Conservation (phyloP, 2,329 filamentous ascomycete species). For the Talaromyces pinophilus region DNA sequence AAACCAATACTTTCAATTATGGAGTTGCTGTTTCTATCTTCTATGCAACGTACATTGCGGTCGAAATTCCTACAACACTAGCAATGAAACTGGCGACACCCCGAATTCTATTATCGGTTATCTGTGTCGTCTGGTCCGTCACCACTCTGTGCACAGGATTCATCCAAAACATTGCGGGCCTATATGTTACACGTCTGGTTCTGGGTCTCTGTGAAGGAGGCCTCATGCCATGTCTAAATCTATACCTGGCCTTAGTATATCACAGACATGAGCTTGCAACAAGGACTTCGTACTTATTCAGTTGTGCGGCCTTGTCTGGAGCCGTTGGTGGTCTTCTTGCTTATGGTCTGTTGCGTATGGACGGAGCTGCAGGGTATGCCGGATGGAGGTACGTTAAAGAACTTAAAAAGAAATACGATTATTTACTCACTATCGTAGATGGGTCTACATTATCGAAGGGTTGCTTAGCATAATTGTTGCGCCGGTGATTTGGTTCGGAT, state of each 20-base stretch:
- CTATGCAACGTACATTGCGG: constrained; percentile 6
- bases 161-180: not conserved
- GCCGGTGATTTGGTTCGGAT: constrained; percentile 59
- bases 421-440: constrained; percentile 33
- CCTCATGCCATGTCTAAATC: constrained; percentile 6
- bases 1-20: constrained; percentile 44
- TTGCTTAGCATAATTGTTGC: constrained; percentile 64
- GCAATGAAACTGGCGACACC: constrained; percentile 1
- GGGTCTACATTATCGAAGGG: constrained; percentile 64
- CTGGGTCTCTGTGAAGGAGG: constrained; percentile 5
- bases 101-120: not conserved
- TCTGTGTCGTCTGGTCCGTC: not conserved
- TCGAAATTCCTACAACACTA: constrained; percentile 4
- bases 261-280: constrained; percentile 17
- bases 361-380: constrained; percentile 57
- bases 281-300: constrained; percentile 23
- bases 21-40: constrained; percentile 39
- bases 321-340: constrained; percentile 66
- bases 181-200: constrained; percentile 8
- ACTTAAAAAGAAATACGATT: not conserved
- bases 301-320: constrained; percentile 52
- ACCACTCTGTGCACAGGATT: constrained; percentile 2
- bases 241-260: not conserved
- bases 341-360: constrained; percentile 61
- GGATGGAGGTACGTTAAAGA: constrained; percentile 38